Evolutionary conservation across 2,329 filamentous ascomycete genomes (phyloP), one percentile per base, ranked within the genome.

Genomic region (Apiospora kogelbergensis): DNA sequence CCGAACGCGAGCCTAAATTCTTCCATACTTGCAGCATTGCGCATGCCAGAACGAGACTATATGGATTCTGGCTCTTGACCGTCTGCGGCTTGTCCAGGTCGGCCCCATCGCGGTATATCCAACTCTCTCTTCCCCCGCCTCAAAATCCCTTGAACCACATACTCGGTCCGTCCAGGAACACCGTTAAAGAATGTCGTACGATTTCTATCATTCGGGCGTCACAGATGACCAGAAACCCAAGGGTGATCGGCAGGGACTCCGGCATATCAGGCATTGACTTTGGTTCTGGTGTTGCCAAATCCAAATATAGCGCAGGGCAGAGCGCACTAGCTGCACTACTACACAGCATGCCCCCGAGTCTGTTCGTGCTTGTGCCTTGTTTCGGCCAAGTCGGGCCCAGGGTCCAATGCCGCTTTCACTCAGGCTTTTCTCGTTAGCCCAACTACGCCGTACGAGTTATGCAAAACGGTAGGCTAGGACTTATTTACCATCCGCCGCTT

Each of bases 151-250:
- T 60, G 26, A 37, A 37, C 30, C n/a, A n/a, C n/a, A n/a, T 20
- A 57, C 30, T 60, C 53, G 53, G 53, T 37, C 53, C 53, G 53
- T 60, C 37, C 53, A 60, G 53, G 53, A 60, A 60, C 53, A 13
- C 22, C 2, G 30, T n/a, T n/a, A 17, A 30, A 60, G 22, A 37
- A 37, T 60, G 53, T 60, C 53, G 53, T 60, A 60, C 53, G 53
- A 60, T 15, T 37, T 37, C n/a, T n/a, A 60, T 37, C 53, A 37
- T 60, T n/a, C 30, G 37, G 53, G 53, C 53, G 53, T 60, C 53
- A 37, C 53, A 37, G 26, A 15, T 60, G 30, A 37, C 53, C 3
- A n/a, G n/a, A 9, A 60, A 22, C 7, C 13, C n/a, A 4, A 37
- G 53, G 53, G 30, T n/a, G 53, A 60, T 60, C 53, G 30, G 53